Evolutionary conservation across 2,329 filamentous ascomycete species (phyloP), one percentile per base, ranked within the genome.

Genomic region (Ophiostoma sp.): DNA sequence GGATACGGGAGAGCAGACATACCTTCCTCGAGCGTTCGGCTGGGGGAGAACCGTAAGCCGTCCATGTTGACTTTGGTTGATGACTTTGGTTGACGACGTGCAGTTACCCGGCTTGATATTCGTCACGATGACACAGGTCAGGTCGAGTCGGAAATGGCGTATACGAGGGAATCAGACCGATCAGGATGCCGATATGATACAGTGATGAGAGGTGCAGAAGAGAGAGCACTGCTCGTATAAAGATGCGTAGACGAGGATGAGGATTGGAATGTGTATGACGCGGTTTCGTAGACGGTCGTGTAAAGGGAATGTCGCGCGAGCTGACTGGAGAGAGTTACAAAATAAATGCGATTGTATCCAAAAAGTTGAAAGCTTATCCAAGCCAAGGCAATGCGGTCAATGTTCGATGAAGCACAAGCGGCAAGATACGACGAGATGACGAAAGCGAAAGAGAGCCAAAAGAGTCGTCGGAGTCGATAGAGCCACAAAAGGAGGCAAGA

Each of bases 201-300:
- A 18, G 49, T 18, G 49, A 27, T 55, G 16, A 27, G 27, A 27
- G 27, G 27, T 18, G 18, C 8, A 55, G 9, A 55, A 47, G 49
- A 55, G n/a, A 18, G 18, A n/a, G 49, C 12, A 55, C 49, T 47
- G 18, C n/a, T 36, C 49, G 49, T 55, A 55, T 52, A 55, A 11
- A 38, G 58, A n/a, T 9, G 27, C 27, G 16, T 12, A n/a, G 36
- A 62, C 7, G 60, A 16, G 38, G 40, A 60, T 60, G 38, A 27
- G 38, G 36, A 27, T 27, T 60, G 55, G 55, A 60, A 38, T 60
- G 55, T 60, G 18, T 63, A 63, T 44, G 40, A n/a, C 60, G 60
- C 60, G 38, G 12, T 14, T 42, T 42, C 40, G 40, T 41, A 18
- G 40, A 63, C 60, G 60, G 18, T 63, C 60, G 60, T 63, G 58